Base-by-base conservation (phyloP, 306 rosid genomes). In the Cucurbita moschata region DNA sequence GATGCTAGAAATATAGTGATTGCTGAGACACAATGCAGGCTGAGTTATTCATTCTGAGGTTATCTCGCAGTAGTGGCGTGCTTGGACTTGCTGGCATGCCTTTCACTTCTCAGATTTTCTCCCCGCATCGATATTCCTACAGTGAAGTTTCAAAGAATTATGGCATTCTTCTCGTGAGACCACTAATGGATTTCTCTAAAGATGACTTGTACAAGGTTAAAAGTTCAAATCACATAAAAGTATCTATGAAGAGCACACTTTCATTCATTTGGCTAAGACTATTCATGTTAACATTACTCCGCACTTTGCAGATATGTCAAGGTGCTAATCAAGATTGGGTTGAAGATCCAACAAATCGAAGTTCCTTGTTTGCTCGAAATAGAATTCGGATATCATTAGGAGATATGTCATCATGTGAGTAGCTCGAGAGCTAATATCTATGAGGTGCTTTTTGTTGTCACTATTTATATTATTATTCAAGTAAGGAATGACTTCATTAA, bases 1-100 rank as follows among this genome's bases (percentile, higher is more conserved):
- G 75, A 80, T 81, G 77, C 79, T 83, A 85, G 77, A 80, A 73
- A 72, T 75, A 70, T 84, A 83, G 74, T 90, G 84, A 85, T 81
- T 84, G 30, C 73, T 87, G 80, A 72, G 88, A 80, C 80, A 85
- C 77, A 63, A 81, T 93, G 96, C 97, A 93, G 99, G 97, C 92
- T 4, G 99, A 94, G 85, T 85, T 94, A 77, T 94, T 94, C 79
- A 79, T 90, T 82, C 88, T 94, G 75, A 89, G 97, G 85, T 88
- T 94, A 73, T 94, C 99, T 76, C 96, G 95, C 76, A 81, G 87
- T 54, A 94, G 96, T 38, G 86, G 97, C 50, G 89, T 94, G 77
- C 95, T 94, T 86, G 99, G 99, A 84, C 99, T 94, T 75, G 96
- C 99, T 49, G 97, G 97, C 83, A 91, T 85, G 87, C 92, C 96